Conservation (phyloP, 2,329 filamentous ascomycete genomes). For the Penicillium sp. region DNA sequence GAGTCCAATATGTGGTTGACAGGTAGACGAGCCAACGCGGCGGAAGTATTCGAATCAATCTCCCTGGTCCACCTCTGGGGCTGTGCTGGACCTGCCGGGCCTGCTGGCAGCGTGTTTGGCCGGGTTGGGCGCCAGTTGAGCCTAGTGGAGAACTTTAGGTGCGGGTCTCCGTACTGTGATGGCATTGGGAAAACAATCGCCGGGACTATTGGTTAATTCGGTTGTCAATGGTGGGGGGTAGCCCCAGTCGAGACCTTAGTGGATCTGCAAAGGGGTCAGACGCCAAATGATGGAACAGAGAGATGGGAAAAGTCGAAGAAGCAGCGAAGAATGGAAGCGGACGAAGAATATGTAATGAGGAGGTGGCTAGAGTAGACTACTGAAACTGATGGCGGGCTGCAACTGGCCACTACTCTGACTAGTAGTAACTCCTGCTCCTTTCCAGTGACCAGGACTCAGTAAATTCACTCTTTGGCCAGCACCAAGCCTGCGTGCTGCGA, state of each 20-base stretch:
- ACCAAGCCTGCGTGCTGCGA: too few species aligned
- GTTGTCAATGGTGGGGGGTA: neutral
- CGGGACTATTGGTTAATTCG: neutral
- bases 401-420: too few species aligned
- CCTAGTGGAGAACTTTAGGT: neutral
- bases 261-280: conserved; percentile 10
- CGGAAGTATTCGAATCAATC: neutral
- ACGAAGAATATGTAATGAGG: neutral
- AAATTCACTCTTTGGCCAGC: too few species aligned
- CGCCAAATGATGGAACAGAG: neutral
- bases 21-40: neutral
- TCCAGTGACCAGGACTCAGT: too few species aligned
- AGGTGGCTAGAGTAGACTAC: too few species aligned
- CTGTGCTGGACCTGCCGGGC: neutral
- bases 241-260: conserved; percentile 14
- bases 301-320: neutral
- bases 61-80: neutral
- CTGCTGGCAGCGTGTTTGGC: neutral
- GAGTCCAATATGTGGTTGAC: neutral
- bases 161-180: neutral
- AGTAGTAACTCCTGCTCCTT: too few species aligned
- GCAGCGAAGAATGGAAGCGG: neutral
- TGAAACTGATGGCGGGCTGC: too few species aligned
- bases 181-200: neutral
- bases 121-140: too few species aligned